Conservation (phyloP, 2,329 filamentous ascomycete species). For the Plenodomus lindquistii region DNA sequence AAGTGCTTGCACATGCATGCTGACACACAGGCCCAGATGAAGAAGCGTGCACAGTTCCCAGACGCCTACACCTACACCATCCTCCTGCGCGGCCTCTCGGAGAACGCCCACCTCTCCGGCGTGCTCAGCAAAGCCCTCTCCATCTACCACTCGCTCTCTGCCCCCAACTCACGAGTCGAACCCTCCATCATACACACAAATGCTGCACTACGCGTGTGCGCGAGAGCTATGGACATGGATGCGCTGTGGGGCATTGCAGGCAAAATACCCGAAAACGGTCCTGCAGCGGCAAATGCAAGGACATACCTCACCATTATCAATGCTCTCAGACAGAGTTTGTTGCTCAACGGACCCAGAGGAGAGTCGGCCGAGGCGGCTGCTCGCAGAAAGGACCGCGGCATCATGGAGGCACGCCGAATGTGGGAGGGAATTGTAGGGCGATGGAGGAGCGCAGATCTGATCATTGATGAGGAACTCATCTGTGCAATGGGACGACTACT, state of each 20-base stretch:
- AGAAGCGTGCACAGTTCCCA: constrained; percentile 82
- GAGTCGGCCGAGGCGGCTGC: constrained; percentile 34
- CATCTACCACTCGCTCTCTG: constrained; percentile 76
- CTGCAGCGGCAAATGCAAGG: constrained; percentile 65
- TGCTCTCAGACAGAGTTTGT: constrained; percentile 59
- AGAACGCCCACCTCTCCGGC: constrained; percentile 60
- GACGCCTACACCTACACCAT: constrained; percentile 83
- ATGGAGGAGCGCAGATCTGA: constrained; percentile 72
- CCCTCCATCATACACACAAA: constrained; percentile 85
- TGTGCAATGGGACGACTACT: constrained; percentile 80
- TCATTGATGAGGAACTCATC: constrained; percentile 78
- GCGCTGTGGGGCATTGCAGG: constrained; percentile 75
- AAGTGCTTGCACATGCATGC: background rate
- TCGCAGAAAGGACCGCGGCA: constrained; percentile 47
- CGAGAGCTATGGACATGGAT: constrained; percentile 74
- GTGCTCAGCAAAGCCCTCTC: constrained; percentile 71
- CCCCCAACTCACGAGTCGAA: constrained; percentile 64
- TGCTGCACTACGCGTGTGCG: constrained; percentile 81
- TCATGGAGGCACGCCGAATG: constrained; percentile 71
- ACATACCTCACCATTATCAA: constrained; percentile 87
- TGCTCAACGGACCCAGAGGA: constrained; percentile 28
- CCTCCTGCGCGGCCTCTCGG: constrained; percentile 74
- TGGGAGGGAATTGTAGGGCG: constrained; percentile 80
- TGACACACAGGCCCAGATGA: constrained; percentile 65
- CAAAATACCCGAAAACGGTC: constrained; percentile 68